A percentile compares a stretch with the other conserved stretches of the same genome.
These are phyloP conservation scores for Arthroderma uncinatum DNA, from an alignment of 2,329 filamentous ascomycete genomes.

Conservation along the genomic window DNA sequence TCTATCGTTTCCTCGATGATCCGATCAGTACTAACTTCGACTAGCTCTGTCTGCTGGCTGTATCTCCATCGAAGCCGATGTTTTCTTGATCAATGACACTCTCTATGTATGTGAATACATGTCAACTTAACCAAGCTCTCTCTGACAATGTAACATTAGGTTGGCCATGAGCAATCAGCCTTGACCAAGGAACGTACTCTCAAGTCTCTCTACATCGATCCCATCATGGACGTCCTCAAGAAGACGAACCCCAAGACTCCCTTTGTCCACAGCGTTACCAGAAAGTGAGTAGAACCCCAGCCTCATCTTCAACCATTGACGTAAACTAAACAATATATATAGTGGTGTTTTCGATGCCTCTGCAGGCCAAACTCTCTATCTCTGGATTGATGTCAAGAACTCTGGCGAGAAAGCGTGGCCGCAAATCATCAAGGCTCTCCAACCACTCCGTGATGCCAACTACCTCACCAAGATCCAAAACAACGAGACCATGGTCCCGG, in stretches of 20 bases:
- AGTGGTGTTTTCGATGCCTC: conserved; percentile 50
- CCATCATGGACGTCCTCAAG: conserved; percentile 45
- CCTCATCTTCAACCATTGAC: not conserved
- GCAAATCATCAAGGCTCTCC: conserved; percentile 44
- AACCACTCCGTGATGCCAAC: conserved; percentile 44
- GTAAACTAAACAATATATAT: not conserved
- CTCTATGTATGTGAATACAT: conserved; percentile 37
- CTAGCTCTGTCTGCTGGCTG: conserved; percentile 46
- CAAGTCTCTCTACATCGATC: conserved; percentile 48
- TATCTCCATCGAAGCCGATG: conserved; percentile 49
- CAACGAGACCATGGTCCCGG: conserved; percentile 35
- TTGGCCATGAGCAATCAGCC: conserved; percentile 46
- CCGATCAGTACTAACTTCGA: conserved; percentile 15
- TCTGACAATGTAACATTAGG: conserved; percentile 24
- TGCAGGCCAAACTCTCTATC: conserved; percentile 48
- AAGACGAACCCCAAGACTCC: conserved; percentile 45
- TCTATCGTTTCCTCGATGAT: not conserved
- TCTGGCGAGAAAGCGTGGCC: conserved; percentile 45
- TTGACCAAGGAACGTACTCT: conserved; percentile 45
- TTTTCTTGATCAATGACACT: conserved; percentile 47
- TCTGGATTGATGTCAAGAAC: conserved; percentile 56
- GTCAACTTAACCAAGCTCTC: not conserved
- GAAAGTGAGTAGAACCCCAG: conserved; percentile 32
- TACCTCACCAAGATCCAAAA: conserved; percentile 44
- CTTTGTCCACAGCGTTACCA: conserved; percentile 40